Conservation (phyloP, 1,284 basidiomycete species). For the Pascua sp. region DNA sequence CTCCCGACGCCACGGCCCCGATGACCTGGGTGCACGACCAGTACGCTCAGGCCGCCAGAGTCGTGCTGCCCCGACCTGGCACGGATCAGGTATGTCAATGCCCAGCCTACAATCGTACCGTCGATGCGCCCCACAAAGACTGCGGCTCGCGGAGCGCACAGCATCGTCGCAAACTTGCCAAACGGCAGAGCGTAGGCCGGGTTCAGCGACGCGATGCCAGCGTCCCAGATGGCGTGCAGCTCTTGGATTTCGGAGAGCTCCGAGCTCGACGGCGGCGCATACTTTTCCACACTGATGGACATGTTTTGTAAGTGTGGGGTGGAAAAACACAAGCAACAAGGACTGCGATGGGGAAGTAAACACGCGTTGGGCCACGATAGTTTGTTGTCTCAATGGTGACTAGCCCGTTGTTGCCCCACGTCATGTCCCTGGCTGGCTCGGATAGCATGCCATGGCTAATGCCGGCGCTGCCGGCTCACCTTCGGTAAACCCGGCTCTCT, state of each 20-base stretch:
- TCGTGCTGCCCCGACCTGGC: conserved; percentile 13
- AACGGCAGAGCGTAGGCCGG: conserved; percentile 13
- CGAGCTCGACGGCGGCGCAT: no score
- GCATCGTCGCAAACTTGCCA: conserved; percentile 12
- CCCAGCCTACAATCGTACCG: conserved; percentile 11
- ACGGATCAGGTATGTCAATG: conserved; percentile 18
- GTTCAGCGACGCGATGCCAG: conserved; percentile 1
- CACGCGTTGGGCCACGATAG: no score
- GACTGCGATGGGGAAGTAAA: no score
- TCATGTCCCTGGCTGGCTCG: no score
- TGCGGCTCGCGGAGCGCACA: conserved; percentile 7
- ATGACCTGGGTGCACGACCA: conserved; percentile 15
- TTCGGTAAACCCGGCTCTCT: no score
- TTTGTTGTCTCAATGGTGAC: no score
- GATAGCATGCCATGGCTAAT: no score
- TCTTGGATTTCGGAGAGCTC: not conserved
- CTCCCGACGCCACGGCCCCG: conserved; percentile 17
- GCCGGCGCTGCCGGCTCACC: no score
- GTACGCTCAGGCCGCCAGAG: conserved; percentile 16
- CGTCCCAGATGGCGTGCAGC: conserved; percentile 14
- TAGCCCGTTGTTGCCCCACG: no score
- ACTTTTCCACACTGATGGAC: no score
- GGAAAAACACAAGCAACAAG: no score
- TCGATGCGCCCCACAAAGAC: conserved; percentile 11
- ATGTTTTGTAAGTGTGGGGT: no score